Conservation (phyloP, 2,329 filamentous ascomycete species). For the Rutstroemia sp. region DNA sequence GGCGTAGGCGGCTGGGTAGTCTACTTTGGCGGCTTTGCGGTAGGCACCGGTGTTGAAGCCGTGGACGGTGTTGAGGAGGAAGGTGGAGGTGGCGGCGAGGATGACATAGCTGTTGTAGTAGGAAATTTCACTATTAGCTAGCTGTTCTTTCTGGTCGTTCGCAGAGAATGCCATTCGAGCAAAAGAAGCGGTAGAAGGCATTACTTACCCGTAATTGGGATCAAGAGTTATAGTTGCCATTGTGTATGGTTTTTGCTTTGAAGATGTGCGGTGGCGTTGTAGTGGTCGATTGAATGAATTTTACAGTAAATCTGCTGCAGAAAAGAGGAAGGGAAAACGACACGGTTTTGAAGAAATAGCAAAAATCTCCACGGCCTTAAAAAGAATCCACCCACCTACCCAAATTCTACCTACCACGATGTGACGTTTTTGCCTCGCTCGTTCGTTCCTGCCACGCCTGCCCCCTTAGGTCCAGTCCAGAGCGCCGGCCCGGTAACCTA, state of each 20-base stretch:
- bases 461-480: too few relatives aligned
- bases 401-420: not conserved
- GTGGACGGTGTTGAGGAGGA: constrained; percentile 52
- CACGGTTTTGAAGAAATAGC: too few relatives aligned
- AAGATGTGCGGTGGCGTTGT: not conserved
- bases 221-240: constrained; percentile 27
- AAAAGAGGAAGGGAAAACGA: not conserved
- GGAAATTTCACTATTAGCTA: constrained; percentile 37
- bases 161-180: not conserved
- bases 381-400: too few relatives aligned
- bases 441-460: too few relatives aligned
- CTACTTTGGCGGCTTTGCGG: constrained; percentile 46
- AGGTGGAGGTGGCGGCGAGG: constrained; percentile 46
- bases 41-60: constrained; percentile 37
- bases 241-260: not conserved
- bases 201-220: constrained; percentile 27
- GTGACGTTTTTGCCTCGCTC: too few relatives aligned
- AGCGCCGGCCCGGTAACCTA: too few relatives aligned
- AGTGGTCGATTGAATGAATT: not conserved
- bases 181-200: not conserved
- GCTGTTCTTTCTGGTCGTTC: not conserved
- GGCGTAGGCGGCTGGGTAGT: constrained; percentile 51
- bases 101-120: constrained; percentile 49
- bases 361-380: too few relatives aligned
- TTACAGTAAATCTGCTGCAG: not conserved